Percentiles rank a stretch among this genome's conserved stretches.
Conservation (phyloP, 305 asterid species). For the Fraxinus nigra region DNA sequence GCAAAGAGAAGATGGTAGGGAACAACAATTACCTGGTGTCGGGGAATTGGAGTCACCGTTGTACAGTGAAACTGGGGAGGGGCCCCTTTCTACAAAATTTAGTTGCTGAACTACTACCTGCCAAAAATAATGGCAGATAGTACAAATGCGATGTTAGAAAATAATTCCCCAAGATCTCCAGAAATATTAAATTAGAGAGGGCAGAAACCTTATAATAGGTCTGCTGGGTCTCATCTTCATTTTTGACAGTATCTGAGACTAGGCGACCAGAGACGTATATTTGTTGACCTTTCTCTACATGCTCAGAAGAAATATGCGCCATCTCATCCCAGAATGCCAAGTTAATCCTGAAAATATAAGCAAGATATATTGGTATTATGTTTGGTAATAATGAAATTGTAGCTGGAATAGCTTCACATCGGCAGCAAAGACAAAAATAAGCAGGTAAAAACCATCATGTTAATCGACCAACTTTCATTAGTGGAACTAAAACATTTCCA, state of each 20-base stretch:
- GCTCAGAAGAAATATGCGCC: slow-evolving; percentile 80
- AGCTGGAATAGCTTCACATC: not conserved
- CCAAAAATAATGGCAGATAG: slow-evolving; percentile 5
- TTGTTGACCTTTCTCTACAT: slow-evolving; percentile 86
- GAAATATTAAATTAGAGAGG: slow-evolving; percentile 7
- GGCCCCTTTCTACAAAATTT: slow-evolving; percentile 62
- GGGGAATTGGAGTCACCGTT: slow-evolving; percentile 57
- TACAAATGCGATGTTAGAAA: not conserved
- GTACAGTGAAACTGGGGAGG: slow-evolving; percentile 49
- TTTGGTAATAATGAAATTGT: slow-evolving; percentile 18
- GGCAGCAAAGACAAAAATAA: not conserved
- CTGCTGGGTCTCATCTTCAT: slow-evolving; percentile 81
- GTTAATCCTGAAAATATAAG: slow-evolving; percentile 60
- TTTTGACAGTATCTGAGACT: not conserved
- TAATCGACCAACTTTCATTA: not conserved
- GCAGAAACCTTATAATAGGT: slow-evolving; percentile 71
- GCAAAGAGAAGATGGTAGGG: not conserved
- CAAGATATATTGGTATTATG: not conserved
- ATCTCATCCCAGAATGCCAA: slow-evolving; percentile 92
- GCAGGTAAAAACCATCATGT: not conserved
- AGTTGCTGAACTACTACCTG: slow-evolving; percentile 90
- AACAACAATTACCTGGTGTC: slow-evolving; percentile 37
- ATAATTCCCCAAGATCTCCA: not conserved
- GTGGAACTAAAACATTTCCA: not conserved
- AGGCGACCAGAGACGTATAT: slow-evolving; percentile 39